phyloP scores from a whole-genome alignment of 192 early-diverging fungal genomes.

The Spizellomyces punctatus region DNA sequence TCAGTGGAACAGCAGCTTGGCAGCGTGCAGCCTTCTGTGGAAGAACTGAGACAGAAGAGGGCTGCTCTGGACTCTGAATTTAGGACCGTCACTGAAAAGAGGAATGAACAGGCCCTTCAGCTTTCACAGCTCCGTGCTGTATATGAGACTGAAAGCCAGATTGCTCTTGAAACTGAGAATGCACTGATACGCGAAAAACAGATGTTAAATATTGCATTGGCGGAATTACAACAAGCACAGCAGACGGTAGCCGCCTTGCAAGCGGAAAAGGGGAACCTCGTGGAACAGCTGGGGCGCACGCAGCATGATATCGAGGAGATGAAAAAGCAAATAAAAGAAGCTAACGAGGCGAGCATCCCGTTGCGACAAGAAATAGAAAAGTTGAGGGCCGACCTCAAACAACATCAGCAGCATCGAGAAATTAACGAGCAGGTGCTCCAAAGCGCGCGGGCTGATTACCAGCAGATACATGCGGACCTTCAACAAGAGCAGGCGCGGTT shows the following conservation, averaged over 20 bases:
- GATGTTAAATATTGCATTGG: constrained; percentile 40
- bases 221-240: constrained; percentile 57
- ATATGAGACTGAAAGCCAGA: constrained; percentile 62
- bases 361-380: constrained; percentile 59
- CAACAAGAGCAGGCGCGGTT: constrained; percentile 23
- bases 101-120: constrained; percentile 62
- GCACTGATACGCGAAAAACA: constrained; percentile 44
- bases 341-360: constrained; percentile 56
- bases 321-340: constrained; percentile 46
- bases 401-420: constrained; percentile 63
- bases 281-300: constrained; percentile 44
- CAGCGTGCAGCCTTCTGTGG: constrained; percentile 48
- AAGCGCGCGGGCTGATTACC: constrained; percentile 63
- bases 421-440: constrained; percentile 66
- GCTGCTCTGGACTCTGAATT: constrained; percentile 59
- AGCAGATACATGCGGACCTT: constrained; percentile 56
- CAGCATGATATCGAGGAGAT: constrained; percentile 53
- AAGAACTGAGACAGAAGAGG: constrained; percentile 59
- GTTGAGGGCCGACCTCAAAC: constrained; percentile 57
- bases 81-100: constrained; percentile 58
- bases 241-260: constrained; percentile 36
- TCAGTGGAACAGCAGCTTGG: constrained; percentile 58
- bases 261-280: constrained; percentile 31
- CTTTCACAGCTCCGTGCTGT: constrained; percentile 57
- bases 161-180: constrained; percentile 57